These are phyloP conservation scores for Cryoendolithus antarcticus DNA, from an alignment of 2,329 filamentous ascomycete species.

Conservation along the genomic window DNA sequence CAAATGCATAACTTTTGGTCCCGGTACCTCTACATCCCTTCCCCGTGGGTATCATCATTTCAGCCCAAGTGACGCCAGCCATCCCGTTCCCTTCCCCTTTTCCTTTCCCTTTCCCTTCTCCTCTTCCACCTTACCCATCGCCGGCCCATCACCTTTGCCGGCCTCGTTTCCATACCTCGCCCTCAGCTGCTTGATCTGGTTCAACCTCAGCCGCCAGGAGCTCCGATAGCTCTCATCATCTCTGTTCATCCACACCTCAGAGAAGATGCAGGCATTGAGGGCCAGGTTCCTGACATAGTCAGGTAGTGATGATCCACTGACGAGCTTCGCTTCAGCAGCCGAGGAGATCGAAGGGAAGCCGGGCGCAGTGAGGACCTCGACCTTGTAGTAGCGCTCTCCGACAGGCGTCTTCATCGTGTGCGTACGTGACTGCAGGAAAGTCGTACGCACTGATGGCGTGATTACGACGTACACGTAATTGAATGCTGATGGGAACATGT, in stretches of 20 bases:
- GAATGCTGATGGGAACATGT: slow-evolving; percentile 78
- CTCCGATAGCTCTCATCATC: slow-evolving; percentile 62
- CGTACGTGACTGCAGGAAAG: slow-evolving; percentile 56
- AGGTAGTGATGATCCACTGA: slow-evolving; percentile 70
- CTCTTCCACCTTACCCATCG: background rate
- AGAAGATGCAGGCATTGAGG: slow-evolving; percentile 88
- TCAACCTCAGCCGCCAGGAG: slow-evolving; percentile 76
- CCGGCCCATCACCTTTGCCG: background rate
- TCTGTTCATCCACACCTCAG: slow-evolving; percentile 71
- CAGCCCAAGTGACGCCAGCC: slow-evolving; percentile 6
- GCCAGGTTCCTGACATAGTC: slow-evolving; percentile 79
- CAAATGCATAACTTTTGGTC: slow-evolving; percentile 3
- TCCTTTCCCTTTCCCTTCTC: slow-evolving; percentile 3
- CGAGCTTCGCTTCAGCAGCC: slow-evolving; percentile 76
- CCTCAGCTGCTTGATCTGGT: slow-evolving; percentile 71
- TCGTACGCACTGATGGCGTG: slow-evolving; percentile 68
- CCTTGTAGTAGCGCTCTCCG: slow-evolving; percentile 59
- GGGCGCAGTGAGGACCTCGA: slow-evolving; percentile 76
- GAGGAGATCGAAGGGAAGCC: slow-evolving; percentile 88
- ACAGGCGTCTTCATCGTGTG: slow-evolving; percentile 24
- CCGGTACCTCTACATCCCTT: background rate
- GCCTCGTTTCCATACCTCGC: slow-evolving; percentile 37
- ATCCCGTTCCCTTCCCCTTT: slow-evolving; percentile 5
- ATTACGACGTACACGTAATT: slow-evolving; percentile 97
- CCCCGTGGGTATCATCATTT: slow-evolving; percentile 5